Conservation (phyloP, 441 rosid species). For the Dalechampia spathulata region DNA sequence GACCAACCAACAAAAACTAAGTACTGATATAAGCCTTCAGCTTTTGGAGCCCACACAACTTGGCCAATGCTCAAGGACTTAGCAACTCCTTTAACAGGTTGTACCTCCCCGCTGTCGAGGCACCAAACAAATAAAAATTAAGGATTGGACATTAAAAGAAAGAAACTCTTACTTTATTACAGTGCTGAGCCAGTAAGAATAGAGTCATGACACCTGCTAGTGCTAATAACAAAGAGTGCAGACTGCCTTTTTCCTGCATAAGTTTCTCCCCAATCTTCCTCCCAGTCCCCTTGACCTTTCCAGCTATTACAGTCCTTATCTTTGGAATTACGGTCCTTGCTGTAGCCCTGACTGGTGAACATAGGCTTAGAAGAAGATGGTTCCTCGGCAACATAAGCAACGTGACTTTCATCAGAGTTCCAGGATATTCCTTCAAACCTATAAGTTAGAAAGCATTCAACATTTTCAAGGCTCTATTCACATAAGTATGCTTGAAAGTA, state of each 20-base stretch:
- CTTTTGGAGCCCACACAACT: conserved; percentile 81
- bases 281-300: conserved; percentile 97
- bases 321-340: conserved; percentile 31
- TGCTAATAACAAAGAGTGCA: conserved; percentile 59
- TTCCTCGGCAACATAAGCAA: conserved; percentile 89
- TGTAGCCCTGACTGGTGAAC: conserved; percentile 51
- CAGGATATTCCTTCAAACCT: conserved; percentile 98
- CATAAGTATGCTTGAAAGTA: not conserved
- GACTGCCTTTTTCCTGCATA: conserved; percentile 85
- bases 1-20: conserved; percentile 88
- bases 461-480: conserved; percentile 1
- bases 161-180: not conserved
- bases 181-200: conserved; percentile 2
- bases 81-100: conserved; percentile 57
- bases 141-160: conserved; percentile 3
- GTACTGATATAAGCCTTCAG: conserved; percentile 37
- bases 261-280: conserved; percentile 96
- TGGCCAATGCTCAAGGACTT: conserved; percentile 78
- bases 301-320: conserved; percentile 71
- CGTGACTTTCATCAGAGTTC: conserved; percentile 66
- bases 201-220: conserved; percentile 44
- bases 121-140: conserved; percentile 1
- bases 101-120: conserved; percentile 60
- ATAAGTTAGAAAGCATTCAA: conserved; percentile 15
- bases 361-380: conserved; percentile 60